phyloP scores from a whole-genome alignment of 352 stramenopile genomes.

The Globisporangium emineosum region DNA sequence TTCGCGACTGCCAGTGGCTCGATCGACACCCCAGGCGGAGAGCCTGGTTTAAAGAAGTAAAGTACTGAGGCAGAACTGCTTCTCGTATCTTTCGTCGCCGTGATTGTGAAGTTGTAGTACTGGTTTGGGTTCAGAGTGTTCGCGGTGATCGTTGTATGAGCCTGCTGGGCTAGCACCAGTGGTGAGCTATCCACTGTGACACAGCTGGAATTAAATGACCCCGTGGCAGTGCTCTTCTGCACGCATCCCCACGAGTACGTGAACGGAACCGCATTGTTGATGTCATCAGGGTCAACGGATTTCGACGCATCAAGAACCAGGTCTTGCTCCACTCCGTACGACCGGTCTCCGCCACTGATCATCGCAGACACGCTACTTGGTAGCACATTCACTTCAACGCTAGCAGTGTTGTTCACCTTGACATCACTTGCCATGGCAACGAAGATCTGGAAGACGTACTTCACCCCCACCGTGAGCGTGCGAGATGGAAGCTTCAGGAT shows the following conservation, averaged over 20 bases:
- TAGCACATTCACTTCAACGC: conserved; percentile 39
- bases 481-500: conserved; percentile 45
- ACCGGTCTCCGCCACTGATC: conserved; percentile 47
- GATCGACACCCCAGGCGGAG: conserved; percentile 50
- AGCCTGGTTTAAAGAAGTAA: conserved; percentile 45
- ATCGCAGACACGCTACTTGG: conserved; percentile 35
- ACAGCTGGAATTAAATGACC: conserved; percentile 34
- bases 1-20: conserved; percentile 38
- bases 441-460: conserved; percentile 57
- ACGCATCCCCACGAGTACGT: conserved; percentile 40
- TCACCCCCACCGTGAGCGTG: conserved; percentile 48
- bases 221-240: conserved; percentile 23
- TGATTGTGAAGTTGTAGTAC: conserved; percentile 53
- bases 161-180: conserved; percentile 23
- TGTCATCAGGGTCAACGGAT: conserved; percentile 50
- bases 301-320: conserved; percentile 45
- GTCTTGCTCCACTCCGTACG: conserved; percentile 48
- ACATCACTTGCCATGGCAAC: conserved; percentile 45
- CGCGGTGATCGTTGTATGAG: conserved; percentile 34
- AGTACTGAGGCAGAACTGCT: conserved; percentile 31
- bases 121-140: conserved; percentile 47
- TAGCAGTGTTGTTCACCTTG: conserved; percentile 47
- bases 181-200: conserved; percentile 7
- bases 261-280: conserved; percentile 32
- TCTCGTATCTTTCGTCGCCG: conserved; percentile 37